Conservation (phyloP, 371 early-diverging fungal genomes). For the Syncephalastrum contaminatum region DNA sequence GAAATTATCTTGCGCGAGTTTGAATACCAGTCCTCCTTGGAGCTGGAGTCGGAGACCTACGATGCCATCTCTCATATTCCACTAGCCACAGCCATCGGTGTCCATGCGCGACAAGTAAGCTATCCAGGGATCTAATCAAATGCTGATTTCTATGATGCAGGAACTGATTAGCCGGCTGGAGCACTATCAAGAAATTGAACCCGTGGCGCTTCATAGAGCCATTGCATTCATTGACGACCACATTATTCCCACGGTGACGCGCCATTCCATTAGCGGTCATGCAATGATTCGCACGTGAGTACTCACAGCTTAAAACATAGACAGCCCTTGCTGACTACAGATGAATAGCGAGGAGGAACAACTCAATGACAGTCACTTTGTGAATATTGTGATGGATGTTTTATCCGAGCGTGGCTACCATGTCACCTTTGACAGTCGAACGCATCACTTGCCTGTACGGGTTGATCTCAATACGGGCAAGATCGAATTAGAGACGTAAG, state of each 20-base stretch:
- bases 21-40: slow-evolving; percentile 67
- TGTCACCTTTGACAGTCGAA: slow-evolving; percentile 57
- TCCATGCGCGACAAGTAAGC: slow-evolving; percentile 57
- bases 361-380: slow-evolving; percentile 51
- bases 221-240: slow-evolving; percentile 56
- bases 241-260: slow-evolving; percentile 54
- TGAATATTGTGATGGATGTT: slow-evolving; percentile 65
- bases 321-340: background rate
- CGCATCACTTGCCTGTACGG: slow-evolving; percentile 56
- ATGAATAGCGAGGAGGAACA: slow-evolving; percentile 43
- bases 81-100: slow-evolving; percentile 62
- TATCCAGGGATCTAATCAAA: background rate
- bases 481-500: slow-evolving; percentile 57
- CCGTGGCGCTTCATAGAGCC: slow-evolving; percentile 47
- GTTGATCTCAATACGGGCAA: slow-evolving; percentile 61
- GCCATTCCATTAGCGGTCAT: slow-evolving; percentile 67
- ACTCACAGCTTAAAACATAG: no score
- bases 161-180: slow-evolving; percentile 62
- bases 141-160: slow-evolving; percentile 18
- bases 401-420: slow-evolving; percentile 68
- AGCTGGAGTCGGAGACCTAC: slow-evolving; percentile 60
- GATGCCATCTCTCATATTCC: slow-evolving; percentile 69
- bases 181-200: slow-evolving; percentile 60
- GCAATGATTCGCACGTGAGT: slow-evolving; percentile 63
- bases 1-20: slow-evolving; percentile 64